Evolutionary conservation across 441 rosid genomes (phyloP), one percentile per base, ranked within the genome.

Genomic region (Theobroma grandiflorum): DNA sequence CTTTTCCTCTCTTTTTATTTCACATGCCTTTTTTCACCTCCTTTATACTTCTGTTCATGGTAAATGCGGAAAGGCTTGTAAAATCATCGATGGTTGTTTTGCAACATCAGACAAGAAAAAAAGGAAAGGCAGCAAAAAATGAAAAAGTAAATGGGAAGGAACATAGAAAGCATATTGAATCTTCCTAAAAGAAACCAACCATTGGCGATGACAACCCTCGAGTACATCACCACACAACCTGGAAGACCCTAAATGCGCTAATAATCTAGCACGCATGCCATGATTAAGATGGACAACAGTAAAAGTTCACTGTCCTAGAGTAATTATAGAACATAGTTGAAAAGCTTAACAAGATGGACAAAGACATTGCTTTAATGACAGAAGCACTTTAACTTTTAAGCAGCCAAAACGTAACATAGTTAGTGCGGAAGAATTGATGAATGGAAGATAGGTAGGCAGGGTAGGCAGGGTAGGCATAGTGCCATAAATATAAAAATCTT

Each of bases 101-200:
- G 42, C 67, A 62, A 31, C 66, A 62, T 73, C 50, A 55, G 57
- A 73, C 50, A 55, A 55, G 49, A 8, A 45, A 43, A 45, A 6
- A 45, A 10, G 8, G 8, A 45, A 10, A 45, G 2, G 49, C 49
- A 1, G 31, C 31, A 52, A 12, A 72, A 38, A 65, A 8, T 35
- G 70, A n/a, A 72, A 33, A 71, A 9, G 2, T 37, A n/a, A 37
- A 38, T 2, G 31, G 35, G n/a, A 20, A 53, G 45, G 33, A 35
- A n/a, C 45, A 71, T 18, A 37, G 9, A 61, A 53, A 22, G 20
- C 14, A 26, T 8, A 33, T 72, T 35, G 2, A 68, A 53, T 72
- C 47, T 71, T 52, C 33, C n/a, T 18, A 64, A 57, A 57, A 1
- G 12, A 35, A 35, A 18, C 63, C 4, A 5, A 72, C 63, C 35